Percentiles rank a stretch among this genome's conserved stretches.
phyloP scores from a whole-genome alignment of 2,329 filamentous ascomycete genomes.

The Botryosphaeria dothidea region DNA sequence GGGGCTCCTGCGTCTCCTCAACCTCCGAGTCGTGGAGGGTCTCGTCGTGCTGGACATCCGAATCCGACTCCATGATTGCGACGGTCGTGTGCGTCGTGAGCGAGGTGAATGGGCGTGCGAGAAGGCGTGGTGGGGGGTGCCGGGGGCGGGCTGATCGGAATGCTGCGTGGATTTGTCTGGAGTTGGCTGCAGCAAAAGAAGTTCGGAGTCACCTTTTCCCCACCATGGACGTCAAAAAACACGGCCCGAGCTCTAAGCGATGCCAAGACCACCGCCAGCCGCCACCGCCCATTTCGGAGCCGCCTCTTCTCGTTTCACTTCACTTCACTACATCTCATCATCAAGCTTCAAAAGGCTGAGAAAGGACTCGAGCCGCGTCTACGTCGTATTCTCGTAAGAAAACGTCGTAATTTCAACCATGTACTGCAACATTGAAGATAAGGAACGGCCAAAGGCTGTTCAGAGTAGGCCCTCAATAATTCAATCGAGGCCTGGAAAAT shows the following conservation, averaged over 20 bases:
- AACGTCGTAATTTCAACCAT: no score
- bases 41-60: conserved; percentile 42
- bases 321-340: no score
- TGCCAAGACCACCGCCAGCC: conserved; percentile 4
- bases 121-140: background rate
- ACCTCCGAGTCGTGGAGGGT: conserved; percentile 69
- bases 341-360: no score
- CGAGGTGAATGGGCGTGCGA: background rate
- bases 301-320: no score
- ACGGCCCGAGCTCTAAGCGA: conserved; percentile 10
- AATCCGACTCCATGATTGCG: conserved; percentile 43
- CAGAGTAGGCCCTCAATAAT: no score
- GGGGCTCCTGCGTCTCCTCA: conserved; percentile 66
- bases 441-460: no score
- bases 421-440: no score
- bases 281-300: no score
- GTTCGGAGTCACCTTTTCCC: conserved; percentile 16
- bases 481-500: no score
- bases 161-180: background rate
- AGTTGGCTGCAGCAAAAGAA: conserved; percentile 11
- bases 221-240: conserved; percentile 11
- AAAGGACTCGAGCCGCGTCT: no score
- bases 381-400: no score
- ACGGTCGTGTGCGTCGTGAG: background rate
- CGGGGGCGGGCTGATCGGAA: conserved; percentile 1